These are phyloP conservation scores for Ettlia oleoabundans DNA, from an alignment of 139 green algal genomes.

Conservation along the genomic window DNA sequence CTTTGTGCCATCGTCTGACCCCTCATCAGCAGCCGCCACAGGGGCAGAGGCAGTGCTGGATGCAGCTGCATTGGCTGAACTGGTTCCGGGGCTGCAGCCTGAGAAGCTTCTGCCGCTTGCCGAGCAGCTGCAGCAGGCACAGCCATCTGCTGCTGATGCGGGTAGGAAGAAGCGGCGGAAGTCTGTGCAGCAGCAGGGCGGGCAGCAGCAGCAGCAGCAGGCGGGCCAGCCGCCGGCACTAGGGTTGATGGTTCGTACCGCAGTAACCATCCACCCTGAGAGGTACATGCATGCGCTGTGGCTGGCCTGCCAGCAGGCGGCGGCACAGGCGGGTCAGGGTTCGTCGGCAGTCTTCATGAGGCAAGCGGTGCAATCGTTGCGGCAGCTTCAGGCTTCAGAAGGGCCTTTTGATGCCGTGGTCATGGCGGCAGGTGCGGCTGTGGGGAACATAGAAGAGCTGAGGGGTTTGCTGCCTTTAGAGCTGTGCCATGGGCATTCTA, in stretches of 20 bases:
- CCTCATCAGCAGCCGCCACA: neutral
- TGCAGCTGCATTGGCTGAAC: neutral
- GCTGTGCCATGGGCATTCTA: constrained; percentile 68
- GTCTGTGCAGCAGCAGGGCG: neutral
- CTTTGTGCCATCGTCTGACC: neutral
- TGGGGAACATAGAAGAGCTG: constrained; percentile 59
- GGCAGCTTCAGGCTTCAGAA: constrained; percentile 37
- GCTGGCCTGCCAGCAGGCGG: constrained; percentile 54
- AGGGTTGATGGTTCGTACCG: constrained; percentile 5
- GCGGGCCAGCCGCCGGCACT: neutral
- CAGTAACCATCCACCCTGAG: constrained; percentile 3
- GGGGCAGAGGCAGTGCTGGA: constrained; percentile 13
- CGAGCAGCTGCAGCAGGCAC: constrained; percentile 13
- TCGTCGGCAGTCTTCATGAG: constrained; percentile 34
- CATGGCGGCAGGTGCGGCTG: constrained; percentile 74
- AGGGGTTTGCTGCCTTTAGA: constrained; percentile 51
- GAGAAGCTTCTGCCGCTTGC: neutral
- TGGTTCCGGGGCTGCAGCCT: constrained; percentile 34
- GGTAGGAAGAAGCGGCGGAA: neutral
- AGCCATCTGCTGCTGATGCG: neutral
- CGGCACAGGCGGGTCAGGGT: neutral
- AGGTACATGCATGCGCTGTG: constrained; percentile 59
- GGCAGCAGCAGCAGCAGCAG: neutral
- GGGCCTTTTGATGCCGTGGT: constrained; percentile 62
- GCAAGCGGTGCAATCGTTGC: constrained; percentile 50